Evolutionary conservation across 225 moss, liverwort and hornwort species (phyloP).

Genomic region (Polytrichum formosum): DNA sequence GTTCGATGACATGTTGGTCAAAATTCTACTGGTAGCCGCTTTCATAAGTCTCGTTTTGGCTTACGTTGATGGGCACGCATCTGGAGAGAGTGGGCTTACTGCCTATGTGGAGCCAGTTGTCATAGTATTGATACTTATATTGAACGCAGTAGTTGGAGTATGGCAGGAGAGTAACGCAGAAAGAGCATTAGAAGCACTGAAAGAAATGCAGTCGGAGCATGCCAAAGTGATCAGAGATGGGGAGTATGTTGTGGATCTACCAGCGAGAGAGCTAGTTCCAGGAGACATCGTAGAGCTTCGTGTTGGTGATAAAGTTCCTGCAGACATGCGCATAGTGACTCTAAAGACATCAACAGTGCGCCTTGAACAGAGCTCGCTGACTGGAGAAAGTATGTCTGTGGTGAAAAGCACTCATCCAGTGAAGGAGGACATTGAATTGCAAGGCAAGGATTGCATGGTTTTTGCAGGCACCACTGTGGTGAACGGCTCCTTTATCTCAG

Average conservation of each 20-base stretch:
- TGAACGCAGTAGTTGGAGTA: slow-evolving; percentile 88
- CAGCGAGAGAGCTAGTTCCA: slow-evolving; percentile 84
- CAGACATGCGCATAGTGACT: slow-evolving; percentile 74
- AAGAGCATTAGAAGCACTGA: slow-evolving; percentile 79
- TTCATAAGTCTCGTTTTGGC: slow-evolving; percentile 73
- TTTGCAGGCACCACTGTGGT: slow-evolving; percentile 85
- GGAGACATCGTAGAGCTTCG: slow-evolving; percentile 89
- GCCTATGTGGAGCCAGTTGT: slow-evolving; percentile 89
- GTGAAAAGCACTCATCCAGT: slow-evolving; percentile 67
- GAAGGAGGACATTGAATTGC: slow-evolving; percentile 69
- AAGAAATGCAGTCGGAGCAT: slow-evolving; percentile 94
- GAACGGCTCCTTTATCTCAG: slow-evolving; percentile 78
- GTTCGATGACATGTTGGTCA: slow-evolving; percentile 91
- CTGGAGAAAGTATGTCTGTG: slow-evolving; percentile 90
- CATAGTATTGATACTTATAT: slow-evolving; percentile 73
- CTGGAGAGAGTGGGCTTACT: slow-evolving; percentile 45
- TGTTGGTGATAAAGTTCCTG: slow-evolving; percentile 91
- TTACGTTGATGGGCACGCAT: slow-evolving; percentile 61
- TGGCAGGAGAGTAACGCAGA: slow-evolving; percentile 99
- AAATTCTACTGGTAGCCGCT: slow-evolving; percentile 77
- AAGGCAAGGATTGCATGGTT: slow-evolving; percentile 86
- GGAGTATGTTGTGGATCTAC: slow-evolving; percentile 51
- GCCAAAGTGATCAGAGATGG: slow-evolving; percentile 74
- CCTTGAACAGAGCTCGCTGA: slow-evolving; percentile 84
- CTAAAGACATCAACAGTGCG: slow-evolving; percentile 84